These are phyloP conservation scores for Gossypium stocksii DNA, from an alignment of 345 rosid species.

Conservation along the genomic window DNA sequence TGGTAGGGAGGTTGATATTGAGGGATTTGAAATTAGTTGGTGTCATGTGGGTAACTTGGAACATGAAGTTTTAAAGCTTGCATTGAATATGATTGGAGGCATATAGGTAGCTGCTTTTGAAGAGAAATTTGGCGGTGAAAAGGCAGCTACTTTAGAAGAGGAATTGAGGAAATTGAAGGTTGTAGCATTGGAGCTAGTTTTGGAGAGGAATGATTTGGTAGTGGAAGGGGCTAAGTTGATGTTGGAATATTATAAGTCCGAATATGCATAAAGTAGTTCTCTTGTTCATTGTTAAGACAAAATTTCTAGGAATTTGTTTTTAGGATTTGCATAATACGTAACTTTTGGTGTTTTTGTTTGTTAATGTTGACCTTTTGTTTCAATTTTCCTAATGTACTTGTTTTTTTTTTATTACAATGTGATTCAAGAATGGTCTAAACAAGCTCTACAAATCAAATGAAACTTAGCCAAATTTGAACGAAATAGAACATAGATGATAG, in stretches of 20 bases:
- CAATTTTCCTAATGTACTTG: no score
- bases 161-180: conserved; percentile 25
- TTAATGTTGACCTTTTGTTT: no score
- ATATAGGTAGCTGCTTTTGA: no score
- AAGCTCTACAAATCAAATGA: neutral
- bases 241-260: conserved; percentile 13
- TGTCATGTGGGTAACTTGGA: no score
- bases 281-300: neutral
- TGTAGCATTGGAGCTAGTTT: conserved; percentile 22
- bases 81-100: neutral
- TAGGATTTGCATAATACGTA: no score
- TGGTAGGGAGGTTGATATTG: no score
- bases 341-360: no score
- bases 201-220: conserved; percentile 12
- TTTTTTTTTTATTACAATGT: no score
- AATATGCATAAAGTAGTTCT: neutral
- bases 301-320: neutral
- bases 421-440: no score
- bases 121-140: neutral
- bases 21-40: no score
- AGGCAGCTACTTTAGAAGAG: conserved; percentile 20
- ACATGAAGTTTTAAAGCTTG: neutral
- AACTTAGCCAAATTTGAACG: neutral
- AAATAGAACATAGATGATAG: neutral
- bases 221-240: conserved; percentile 13